Conservation (phyloP, 805 yeast species). For the Debaryomyces castellii region DNA sequence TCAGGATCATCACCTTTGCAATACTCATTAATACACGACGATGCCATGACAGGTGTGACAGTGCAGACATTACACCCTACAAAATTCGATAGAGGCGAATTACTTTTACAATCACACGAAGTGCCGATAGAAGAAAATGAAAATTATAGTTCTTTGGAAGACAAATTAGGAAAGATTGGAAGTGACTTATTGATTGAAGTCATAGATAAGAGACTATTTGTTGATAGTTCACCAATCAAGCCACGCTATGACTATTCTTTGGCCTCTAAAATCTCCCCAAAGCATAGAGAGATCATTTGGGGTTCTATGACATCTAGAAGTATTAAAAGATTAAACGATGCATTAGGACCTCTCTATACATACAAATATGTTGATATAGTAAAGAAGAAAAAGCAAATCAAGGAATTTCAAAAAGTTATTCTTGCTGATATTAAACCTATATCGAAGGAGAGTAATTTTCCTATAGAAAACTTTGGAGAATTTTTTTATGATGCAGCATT, state of each 20-base stretch:
- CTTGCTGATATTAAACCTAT: constrained; percentile 36
- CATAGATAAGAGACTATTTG: constrained; percentile 31
- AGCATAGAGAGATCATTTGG: constrained; percentile 52
- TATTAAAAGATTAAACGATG: constrained; percentile 44
- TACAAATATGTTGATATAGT: constrained; percentile 34
- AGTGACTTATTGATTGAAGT: constrained; percentile 54
- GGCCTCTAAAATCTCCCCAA: constrained; percentile 55
- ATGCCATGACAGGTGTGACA: constrained; percentile 72
- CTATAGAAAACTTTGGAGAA: constrained; percentile 19
- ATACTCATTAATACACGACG: constrained; percentile 65
- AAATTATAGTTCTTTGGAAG: constrained; percentile 44
- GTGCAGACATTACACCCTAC: constrained; percentile 89
- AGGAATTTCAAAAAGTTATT: constrained; percentile 46
- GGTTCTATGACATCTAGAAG: constrained; percentile 26
- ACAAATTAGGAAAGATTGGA: constrained; percentile 58
- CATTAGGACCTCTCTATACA: constrained; percentile 58
- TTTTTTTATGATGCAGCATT: constrained; percentile 11
- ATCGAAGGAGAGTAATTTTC: neutral
- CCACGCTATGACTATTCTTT: constrained; percentile 41
- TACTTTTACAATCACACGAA: constrained; percentile 57
- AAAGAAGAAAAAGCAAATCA: constrained; percentile 28
- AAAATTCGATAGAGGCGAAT: constrained; percentile 76
- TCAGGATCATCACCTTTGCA: constrained; percentile 93
- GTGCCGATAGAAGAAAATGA: constrained; percentile 43
- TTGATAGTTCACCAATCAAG: constrained; percentile 15